Evolutionary conservation across 2,329 filamentous ascomycete genomes (phyloP).

Genomic region (Ophiognomonia clavigignenti-juglandacearum): DNA sequence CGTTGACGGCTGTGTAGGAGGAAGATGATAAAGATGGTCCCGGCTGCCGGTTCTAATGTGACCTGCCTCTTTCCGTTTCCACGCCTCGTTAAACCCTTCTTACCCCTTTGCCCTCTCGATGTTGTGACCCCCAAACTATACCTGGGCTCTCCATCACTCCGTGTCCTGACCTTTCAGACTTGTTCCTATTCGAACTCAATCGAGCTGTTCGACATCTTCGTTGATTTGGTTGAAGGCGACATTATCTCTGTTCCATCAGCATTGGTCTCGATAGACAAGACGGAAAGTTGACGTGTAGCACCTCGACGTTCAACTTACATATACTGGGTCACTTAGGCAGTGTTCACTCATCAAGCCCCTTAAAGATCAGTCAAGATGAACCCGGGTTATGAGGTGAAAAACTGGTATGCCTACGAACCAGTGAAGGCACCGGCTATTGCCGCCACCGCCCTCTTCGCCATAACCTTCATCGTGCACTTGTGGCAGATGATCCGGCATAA

Average conservation of each 20-base stretch:
- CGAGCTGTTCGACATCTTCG: not conserved
- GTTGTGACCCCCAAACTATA: not conserved
- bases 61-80: conserved; percentile 12
- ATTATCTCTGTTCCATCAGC: not conserved
- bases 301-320: not conserved
- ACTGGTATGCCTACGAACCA: conserved; percentile 22
- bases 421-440: conserved; percentile 23
- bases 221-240: conserved; percentile 1
- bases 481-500: conserved; percentile 23
- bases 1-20: too few relatives aligned
- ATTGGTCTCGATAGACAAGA: not conserved
- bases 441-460: conserved; percentile 21
- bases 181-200: not conserved
- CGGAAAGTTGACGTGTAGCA: not conserved
- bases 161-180: not conserved
- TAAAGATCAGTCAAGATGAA: not conserved
- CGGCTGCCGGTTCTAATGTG: not conserved
- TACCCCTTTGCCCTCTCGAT: not conserved
- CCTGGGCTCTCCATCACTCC: not conserved
- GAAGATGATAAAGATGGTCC: conserved; percentile 7
- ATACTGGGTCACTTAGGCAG: too few relatives aligned
- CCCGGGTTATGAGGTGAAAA: conserved; percentile 6
- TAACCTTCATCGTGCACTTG: conserved; percentile 20
- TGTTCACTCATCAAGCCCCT: not conserved
- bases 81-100: not conserved